Base-by-base conservation (phyloP, 106 monocot genomes). In the Allium cepa region DNA sequence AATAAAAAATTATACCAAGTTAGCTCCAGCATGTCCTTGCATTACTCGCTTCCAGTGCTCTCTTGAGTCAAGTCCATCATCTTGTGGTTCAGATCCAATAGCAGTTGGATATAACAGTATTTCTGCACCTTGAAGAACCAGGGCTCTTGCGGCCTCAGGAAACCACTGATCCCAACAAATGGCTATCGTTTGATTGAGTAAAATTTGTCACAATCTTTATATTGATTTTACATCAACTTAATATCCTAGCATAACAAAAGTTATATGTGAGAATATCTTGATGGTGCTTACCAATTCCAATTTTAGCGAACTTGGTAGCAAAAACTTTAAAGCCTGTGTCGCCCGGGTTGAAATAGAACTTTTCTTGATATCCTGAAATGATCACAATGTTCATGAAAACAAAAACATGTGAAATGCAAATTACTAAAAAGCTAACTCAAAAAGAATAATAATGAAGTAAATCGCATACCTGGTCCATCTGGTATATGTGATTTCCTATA, bases 141-240 rank as follows among this genome's bases (percentile, higher is more conserved):
- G 86, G 51, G 85, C 86, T 53, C 96, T 62, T 68, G 96, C 96
- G 60, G 81, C 86, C 67, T 96, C 96, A 16, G 96, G 96, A 74
- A 96, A 96, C 96, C 96, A 96, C 52, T 96, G 96, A 77, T 96
- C 96, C 96, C 96, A 96, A 55, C 96, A 96, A 72, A 96, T 96
- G 63, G 83, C 91, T 91, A 63, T 4, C 61, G 60, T 4, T 51
- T 18, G 59, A 60, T 4, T 13, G 57, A 67, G 16, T 47, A 62
- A 59, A 28, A 27, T 11, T 64, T 36, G 57, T 8, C 48, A 47
- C 64, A 46, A 15, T 11, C 22, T 22, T 36, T 36, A 36, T 36
- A 36, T 36, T 36, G 3, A 36, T 36, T 36, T 45, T 36, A 36
- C 3, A 2, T 36, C 36, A 36, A 36, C 3, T 36, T 36, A 36